Evolutionary conservation across 352 stramenopile genomes (phyloP).

Genomic region (Aphanomyces astaci): DNA sequence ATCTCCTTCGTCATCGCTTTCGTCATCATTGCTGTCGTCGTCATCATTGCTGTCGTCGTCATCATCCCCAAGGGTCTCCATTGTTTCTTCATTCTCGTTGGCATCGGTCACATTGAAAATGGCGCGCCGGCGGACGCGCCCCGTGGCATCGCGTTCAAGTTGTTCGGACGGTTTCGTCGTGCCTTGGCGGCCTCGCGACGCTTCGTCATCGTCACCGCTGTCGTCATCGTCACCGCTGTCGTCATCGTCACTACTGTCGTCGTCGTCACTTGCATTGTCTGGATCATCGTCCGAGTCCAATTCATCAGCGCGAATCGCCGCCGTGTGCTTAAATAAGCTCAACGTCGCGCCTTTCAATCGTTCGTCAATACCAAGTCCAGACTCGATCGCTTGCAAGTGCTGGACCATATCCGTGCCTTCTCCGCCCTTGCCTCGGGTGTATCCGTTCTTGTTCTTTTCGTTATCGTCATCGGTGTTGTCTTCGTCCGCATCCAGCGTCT

Average conservation of each 20-base stretch:
- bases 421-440: constrained; percentile 37
- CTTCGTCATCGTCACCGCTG: constrained; percentile 44
- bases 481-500: constrained; percentile 38
- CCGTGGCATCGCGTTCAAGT: constrained; percentile 56
- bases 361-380: constrained; percentile 87
- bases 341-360: constrained; percentile 90
- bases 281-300: constrained; percentile 58
- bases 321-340: constrained; percentile 93
- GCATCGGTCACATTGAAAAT: constrained; percentile 63
- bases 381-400: constrained; percentile 85
- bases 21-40: constrained; percentile 42
- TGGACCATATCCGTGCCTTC: constrained; percentile 92
- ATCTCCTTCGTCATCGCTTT: constrained; percentile 32
- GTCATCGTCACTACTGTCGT: constrained; percentile 38
- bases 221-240: constrained; percentile 41
- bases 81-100: constrained; percentile 42
- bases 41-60: constrained; percentile 1
- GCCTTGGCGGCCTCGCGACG: constrained; percentile 33
- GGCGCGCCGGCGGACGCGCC: constrained; percentile 64
- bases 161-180: constrained; percentile 50
- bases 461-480: constrained; percentile 28
- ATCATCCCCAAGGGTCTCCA: too few relatives aligned
- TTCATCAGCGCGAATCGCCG: constrained; percentile 74
- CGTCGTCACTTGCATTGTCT: constrained; percentile 39
- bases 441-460: constrained; percentile 40